phyloP scores from a whole-genome alignment of 75 land plant species.

The Cunninghamia lanceolata region DNA sequence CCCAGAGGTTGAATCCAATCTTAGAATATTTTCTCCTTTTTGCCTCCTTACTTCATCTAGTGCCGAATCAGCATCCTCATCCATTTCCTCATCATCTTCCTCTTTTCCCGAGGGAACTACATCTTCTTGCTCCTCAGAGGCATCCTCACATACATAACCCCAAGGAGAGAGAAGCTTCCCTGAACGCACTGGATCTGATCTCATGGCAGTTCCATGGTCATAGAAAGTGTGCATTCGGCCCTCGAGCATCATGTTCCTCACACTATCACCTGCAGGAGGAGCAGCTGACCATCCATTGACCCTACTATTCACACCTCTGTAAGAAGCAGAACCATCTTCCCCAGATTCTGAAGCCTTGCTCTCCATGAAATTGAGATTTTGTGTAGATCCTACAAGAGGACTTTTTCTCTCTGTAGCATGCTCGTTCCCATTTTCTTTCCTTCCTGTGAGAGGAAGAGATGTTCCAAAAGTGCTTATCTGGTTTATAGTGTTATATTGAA shows the following conservation, averaged over 20 bases:
- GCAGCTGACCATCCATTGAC: neutral
- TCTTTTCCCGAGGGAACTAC: slow-evolving; percentile 14
- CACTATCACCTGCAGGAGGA: neutral
- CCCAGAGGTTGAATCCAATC: neutral
- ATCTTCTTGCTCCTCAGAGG: slow-evolving; percentile 17
- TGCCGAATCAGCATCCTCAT: slow-evolving; percentile 13
- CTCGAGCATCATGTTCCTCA: slow-evolving; percentile 9
- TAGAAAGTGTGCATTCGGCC: slow-evolving; percentile 18
- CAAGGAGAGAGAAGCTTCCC: slow-evolving; percentile 16
- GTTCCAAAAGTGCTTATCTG: neutral
- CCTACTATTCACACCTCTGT: slow-evolving; percentile 1
- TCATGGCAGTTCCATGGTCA: slow-evolving; percentile 10
- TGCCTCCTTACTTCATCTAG: slow-evolving; percentile 12
- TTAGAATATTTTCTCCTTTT: slow-evolving; percentile 8
- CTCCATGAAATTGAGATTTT: neutral
- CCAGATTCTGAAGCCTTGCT: slow-evolving; percentile 8
- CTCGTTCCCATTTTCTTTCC: slow-evolving; percentile 10
- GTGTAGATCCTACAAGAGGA: neutral
- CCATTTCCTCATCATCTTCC: slow-evolving; percentile 20
- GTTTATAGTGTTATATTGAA: neutral
- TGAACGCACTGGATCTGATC: slow-evolving; percentile 8
- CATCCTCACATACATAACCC: slow-evolving; percentile 18
- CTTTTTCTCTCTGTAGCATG: neutral
- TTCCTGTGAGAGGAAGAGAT: neutral
- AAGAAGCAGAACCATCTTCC: slow-evolving; percentile 5